A percentile compares a stretch with the other conserved stretches of the same genome.
phyloP scores from a whole-genome alignment of 2,329 filamentous ascomycete species.

The Elsinoe necatrix region DNA sequence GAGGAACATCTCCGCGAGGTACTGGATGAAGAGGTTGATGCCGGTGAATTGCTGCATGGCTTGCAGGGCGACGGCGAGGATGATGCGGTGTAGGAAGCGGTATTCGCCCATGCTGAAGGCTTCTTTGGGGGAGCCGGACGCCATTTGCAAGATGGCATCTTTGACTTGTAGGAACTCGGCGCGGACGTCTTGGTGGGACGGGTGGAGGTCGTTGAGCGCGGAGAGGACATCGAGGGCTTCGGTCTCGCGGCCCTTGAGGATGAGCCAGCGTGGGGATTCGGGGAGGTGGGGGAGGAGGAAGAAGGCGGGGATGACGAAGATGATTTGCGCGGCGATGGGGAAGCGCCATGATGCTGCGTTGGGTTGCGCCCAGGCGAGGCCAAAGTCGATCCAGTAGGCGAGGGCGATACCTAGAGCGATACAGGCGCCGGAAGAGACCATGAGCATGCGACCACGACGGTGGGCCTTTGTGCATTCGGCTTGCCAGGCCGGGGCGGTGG shows the following conservation, averaged over 20 bases:
- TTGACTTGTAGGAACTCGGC: constrained; percentile 27
- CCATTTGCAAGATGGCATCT: constrained; percentile 31
- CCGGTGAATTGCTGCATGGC: constrained; percentile 38
- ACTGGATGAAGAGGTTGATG: constrained; percentile 35
- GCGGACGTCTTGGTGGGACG: constrained; percentile 27
- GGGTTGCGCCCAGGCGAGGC: constrained; percentile 25
- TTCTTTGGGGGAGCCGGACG: constrained; percentile 24
- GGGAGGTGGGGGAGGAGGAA: constrained; percentile 23
- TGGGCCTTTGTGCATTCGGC: constrained; percentile 41
- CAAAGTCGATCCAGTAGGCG: constrained; percentile 33
- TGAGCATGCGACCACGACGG: constrained; percentile 39
- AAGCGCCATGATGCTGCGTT: constrained; percentile 27
- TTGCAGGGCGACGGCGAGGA: constrained; percentile 37
- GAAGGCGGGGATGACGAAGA: constrained; percentile 23
- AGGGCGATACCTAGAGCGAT: constrained; percentile 39
- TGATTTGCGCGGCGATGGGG: constrained; percentile 27
- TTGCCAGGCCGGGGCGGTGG: constrained; percentile 39
- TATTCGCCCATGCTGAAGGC: constrained; percentile 34
- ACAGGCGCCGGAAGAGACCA: constrained; percentile 40
- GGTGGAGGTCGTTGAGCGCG: constrained; percentile 30
- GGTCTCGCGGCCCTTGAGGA: constrained; percentile 28
- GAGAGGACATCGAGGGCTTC: constrained; percentile 28
- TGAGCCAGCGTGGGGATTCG: constrained; percentile 31
- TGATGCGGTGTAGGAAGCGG: constrained; percentile 37
- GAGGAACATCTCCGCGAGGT: constrained; percentile 36